Conservation (phyloP, 2,329 filamentous ascomycete species). For the Botrytis pseudocinerea region DNA sequence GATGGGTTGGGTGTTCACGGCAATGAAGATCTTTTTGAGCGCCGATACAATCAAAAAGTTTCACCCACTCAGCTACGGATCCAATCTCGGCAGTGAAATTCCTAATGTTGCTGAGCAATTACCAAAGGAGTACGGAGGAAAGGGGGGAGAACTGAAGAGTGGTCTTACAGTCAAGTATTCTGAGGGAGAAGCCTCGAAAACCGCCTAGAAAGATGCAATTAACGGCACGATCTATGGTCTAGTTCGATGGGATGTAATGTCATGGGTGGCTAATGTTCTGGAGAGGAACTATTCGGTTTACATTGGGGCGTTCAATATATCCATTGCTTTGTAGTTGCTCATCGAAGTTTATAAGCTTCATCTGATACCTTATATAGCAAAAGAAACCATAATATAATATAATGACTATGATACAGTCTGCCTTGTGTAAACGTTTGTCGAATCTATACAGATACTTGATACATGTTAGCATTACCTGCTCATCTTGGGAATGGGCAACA, state of each 20-base stretch:
- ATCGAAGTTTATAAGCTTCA: neutral
- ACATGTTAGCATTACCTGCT: neutral
- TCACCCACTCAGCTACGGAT: constrained; percentile 74
- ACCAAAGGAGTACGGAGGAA: constrained; percentile 78
- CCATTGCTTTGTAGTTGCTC: constrained; percentile 18
- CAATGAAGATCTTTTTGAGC: constrained; percentile 74
- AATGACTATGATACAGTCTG: neutral
- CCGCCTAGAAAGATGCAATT: neutral
- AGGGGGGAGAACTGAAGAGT: constrained; percentile 50
- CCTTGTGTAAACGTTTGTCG: neutral
- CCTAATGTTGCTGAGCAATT: constrained; percentile 61
- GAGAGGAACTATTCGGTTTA: neutral
- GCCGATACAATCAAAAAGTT: constrained; percentile 77
- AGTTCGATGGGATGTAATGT: neutral
- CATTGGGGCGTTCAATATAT: constrained; percentile 16
- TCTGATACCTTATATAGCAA: constrained; percentile 4
- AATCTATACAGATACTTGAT: neutral
- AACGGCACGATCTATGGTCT: neutral
- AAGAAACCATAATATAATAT: neutral
- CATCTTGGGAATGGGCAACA: neutral
- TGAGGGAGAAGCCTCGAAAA: constrained; percentile 1
- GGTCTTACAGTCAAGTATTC: constrained; percentile 40
- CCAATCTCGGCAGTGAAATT: constrained; percentile 63
- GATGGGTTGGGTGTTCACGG: constrained; percentile 83
- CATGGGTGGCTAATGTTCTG: neutral